phyloP scores from a whole-genome alignment of 1,139 yeast species.

The Suhomyces terraborum region DNA sequence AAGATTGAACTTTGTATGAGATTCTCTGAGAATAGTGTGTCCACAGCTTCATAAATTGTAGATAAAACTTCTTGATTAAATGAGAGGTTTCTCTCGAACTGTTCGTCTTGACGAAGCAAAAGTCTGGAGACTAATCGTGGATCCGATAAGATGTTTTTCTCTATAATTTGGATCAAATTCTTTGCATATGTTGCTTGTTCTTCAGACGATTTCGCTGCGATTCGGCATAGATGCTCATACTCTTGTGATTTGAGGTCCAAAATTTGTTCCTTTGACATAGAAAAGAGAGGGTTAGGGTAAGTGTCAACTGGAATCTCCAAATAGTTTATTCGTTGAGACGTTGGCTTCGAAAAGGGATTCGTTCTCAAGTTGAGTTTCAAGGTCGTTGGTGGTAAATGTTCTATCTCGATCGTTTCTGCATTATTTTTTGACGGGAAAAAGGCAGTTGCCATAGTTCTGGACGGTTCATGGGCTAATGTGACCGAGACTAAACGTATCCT shows the following conservation, averaged over 20 bases:
- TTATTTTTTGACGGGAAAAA: background rate
- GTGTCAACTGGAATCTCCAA: constrained; percentile 22
- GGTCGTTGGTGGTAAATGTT: constrained; percentile 3
- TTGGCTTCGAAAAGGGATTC: constrained; percentile 11
- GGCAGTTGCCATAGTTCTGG: constrained; percentile 1
- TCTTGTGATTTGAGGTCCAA: constrained; percentile 24
- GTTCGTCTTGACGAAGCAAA: constrained; percentile 18
- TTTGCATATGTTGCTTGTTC: constrained; percentile 36
- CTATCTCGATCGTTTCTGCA: background rate
- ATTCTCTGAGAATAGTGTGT: constrained; percentile 21
- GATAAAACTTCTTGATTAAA: constrained; percentile 18
- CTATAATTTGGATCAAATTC: constrained; percentile 32
- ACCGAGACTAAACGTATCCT: background rate
- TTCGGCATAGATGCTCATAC: constrained; percentile 27
- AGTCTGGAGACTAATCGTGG: constrained; percentile 28
- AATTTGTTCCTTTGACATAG: constrained; percentile 31
- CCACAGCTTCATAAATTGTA: constrained; percentile 19
- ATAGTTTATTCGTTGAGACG: constrained; percentile 7
- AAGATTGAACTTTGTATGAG: constrained; percentile 33
- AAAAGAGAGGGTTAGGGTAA: constrained; percentile 38
- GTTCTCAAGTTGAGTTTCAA: constrained; percentile 12
- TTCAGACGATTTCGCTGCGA: constrained; percentile 27
- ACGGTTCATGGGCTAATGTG: background rate
- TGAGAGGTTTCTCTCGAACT: constrained; percentile 5
- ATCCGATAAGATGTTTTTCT: constrained; percentile 31